phyloP scores from a whole-genome alignment of 176 grass and related monocot species.

The Urochloa ruziziensis region DNA sequence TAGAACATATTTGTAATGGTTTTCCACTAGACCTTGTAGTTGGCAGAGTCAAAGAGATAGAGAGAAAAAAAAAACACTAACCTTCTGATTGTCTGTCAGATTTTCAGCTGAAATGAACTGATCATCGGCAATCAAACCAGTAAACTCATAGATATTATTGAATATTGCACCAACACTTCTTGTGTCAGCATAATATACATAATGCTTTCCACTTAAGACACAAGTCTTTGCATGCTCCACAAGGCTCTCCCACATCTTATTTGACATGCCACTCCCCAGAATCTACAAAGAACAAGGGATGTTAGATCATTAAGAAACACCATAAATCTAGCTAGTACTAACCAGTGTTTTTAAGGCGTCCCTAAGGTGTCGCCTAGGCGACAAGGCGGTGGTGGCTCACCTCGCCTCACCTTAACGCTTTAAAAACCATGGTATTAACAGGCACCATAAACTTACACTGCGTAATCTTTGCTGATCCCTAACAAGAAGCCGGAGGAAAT shows the following conservation, averaged over 20 bases:
- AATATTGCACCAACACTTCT: constrained; percentile 80
- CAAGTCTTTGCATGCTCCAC: constrained; percentile 96
- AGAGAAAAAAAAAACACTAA: constrained; percentile 21
- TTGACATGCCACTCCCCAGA: constrained; percentile 84
- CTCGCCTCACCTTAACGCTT: no score
- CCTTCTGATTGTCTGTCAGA: constrained; percentile 79
- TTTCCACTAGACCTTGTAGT: constrained; percentile 23
- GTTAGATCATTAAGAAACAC: constrained; percentile 25
- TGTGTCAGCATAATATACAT: constrained; percentile 71
- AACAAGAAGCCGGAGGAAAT: constrained; percentile 91
- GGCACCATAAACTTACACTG: constrained; percentile 54
- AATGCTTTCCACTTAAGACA: constrained; percentile 81
- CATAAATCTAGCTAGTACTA: constrained; percentile 28
- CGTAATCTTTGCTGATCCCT: constrained; percentile 73
- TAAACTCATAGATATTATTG: constrained; percentile 92
- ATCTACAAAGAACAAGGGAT: constrained; percentile 49
- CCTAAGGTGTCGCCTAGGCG: no score
- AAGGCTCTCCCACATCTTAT: constrained; percentile 97
- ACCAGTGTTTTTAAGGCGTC: no score
- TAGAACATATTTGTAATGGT: not conserved
- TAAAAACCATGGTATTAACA: no score
- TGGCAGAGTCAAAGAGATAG: not conserved
- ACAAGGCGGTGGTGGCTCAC: no score
- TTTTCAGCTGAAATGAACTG: constrained; percentile 86
- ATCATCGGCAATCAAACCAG: constrained; percentile 73